Base-by-base conservation (phyloP, 306 rosid genomes). In the Malus domestica region DNA sequence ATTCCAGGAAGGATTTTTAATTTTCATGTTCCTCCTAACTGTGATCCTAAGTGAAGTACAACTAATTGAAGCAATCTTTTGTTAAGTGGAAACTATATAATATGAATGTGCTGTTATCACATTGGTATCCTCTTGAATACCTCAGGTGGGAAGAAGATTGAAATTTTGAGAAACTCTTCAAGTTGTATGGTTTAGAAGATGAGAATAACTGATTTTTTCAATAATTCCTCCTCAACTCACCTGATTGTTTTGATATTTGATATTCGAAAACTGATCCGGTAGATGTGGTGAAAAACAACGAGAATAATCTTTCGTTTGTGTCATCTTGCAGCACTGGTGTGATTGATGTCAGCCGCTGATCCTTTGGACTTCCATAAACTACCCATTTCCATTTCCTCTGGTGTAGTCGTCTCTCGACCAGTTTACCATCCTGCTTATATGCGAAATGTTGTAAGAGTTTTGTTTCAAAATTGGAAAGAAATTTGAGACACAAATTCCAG, bases 341-440 rank as follows among this genome's bases (percentile, higher is more conserved):
- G 23, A 91, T 81, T 23, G 96, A 89, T 32, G 96, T 82, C 81
- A 94, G 88, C 80, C 74, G 84, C 73, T 91, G 93, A 82, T 85
- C 85, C 67, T 71, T 82, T 29, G 97, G 98, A 67, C 88, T 84
- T 86, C 97, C 98, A 80, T 90, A 92, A 44, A 86, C 83, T 32
- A 91, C 69, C 98, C 97, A 94, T 82, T 89, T 94, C 98, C 98
- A 94, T 85, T 94, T 91, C 84, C 96, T 94, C 78, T 90, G 96
- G 62, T 94, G 74, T 59, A 91, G 80, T 80, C 91, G 82, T 76
- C 98, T 91, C 82, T 94, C 97, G 27, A 91, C 90, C 83, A 94
- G 86, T 79, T 82, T 81, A 30, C 98, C 98, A 79, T 73, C 89
- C 98, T 94, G 83, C 70, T 38, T 64, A 72, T 19, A 13, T 19